Evolutionary conservation across 148 eudicot genomes (phyloP).

Genomic region (Chenopodium suecicum): DNA sequence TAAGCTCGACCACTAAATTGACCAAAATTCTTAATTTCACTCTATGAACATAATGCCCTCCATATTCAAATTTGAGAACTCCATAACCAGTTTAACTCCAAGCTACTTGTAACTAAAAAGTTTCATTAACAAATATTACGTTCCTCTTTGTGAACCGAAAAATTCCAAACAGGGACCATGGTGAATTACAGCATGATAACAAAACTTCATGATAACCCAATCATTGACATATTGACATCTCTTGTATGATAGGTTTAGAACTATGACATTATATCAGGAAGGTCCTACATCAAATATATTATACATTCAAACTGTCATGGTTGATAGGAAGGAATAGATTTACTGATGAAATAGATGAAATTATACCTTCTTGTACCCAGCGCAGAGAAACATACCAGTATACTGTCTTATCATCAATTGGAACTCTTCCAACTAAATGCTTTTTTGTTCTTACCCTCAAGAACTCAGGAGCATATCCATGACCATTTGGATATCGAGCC

Average conservation of each 20-base stretch:
- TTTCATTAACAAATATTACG: neutral
- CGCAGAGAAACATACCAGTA: slow-evolving; percentile 42
- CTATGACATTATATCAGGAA: too few species aligned
- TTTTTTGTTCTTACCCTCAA: slow-evolving; percentile 33
- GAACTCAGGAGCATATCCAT: slow-evolving; percentile 34
- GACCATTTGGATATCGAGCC: slow-evolving; percentile 46
- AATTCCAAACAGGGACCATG: neutral
- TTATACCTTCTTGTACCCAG: slow-evolving; percentile 20
- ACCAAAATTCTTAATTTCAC: too few species aligned
- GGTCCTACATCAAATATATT: too few species aligned
- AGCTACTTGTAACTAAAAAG: too few species aligned
- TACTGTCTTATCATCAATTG: slow-evolving; percentile 44
- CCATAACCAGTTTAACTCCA: neutral
- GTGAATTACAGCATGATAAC: neutral
- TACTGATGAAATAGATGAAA: neutral
- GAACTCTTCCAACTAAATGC: slow-evolving; percentile 36
- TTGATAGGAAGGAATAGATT: too few species aligned
- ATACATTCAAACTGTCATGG: too few species aligned
- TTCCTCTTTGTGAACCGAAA: neutral
- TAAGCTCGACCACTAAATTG: too few species aligned
- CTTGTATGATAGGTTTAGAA: too few species aligned
- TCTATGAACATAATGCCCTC: too few species aligned
- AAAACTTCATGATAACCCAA: too few species aligned
- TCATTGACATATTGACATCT: too few species aligned
- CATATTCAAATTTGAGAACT: neutral